phyloP scores from a whole-genome alignment of 2,329 filamentous ascomycete species.

The Zymoseptoria ardabiliae region DNA sequence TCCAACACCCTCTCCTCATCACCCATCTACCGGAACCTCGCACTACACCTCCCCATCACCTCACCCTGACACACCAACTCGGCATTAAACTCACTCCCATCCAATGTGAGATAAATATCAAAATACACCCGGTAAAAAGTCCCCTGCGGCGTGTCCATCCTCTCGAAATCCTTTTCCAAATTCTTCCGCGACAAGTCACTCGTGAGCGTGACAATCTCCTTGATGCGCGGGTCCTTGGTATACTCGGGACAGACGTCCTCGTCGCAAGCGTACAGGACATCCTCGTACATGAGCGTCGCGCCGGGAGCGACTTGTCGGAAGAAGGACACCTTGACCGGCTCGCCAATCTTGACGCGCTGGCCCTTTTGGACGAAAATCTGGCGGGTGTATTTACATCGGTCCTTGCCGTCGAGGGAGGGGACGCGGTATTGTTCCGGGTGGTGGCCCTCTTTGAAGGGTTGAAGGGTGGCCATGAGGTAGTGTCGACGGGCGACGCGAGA shows the following conservation, averaged over 20 bases:
- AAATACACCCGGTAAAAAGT: slow-evolving; percentile 78
- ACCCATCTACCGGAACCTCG: slow-evolving; percentile 60
- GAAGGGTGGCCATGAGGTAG: slow-evolving; percentile 97
- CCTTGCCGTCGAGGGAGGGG: slow-evolving; percentile 90
- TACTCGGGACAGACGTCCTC: slow-evolving; percentile 98
- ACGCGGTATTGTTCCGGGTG: slow-evolving; percentile 98
- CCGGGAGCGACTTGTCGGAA: slow-evolving; percentile 97
- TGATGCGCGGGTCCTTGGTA: slow-evolving; percentile 98
- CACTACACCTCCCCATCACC: slow-evolving; percentile 94
- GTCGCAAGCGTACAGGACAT: slow-evolving; percentile 94
- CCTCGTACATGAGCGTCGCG: slow-evolving; percentile 98
- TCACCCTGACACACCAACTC: slow-evolving; percentile 98
- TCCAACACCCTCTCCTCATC: slow-evolving; percentile 1
- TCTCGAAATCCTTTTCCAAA: slow-evolving; percentile 97
- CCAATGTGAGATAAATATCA: slow-evolving; percentile 78
- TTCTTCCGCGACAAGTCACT: slow-evolving; percentile 97
- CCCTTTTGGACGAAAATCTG: slow-evolving; percentile 99
- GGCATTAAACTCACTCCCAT: slow-evolving; percentile 95
- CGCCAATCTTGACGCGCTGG: slow-evolving; percentile 97
- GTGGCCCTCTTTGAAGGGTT: slow-evolving; percentile 98
- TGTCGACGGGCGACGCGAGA: slow-evolving; percentile 94
- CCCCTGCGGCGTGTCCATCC: slow-evolving; percentile 97
- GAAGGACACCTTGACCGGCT: slow-evolving; percentile 97
- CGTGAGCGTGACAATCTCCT: slow-evolving; percentile 95
- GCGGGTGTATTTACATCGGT: slow-evolving; percentile 95